phyloP scores from a whole-genome alignment of 2,329 filamentous ascomycete species.

The Aureobasidium mangrovei region DNA sequence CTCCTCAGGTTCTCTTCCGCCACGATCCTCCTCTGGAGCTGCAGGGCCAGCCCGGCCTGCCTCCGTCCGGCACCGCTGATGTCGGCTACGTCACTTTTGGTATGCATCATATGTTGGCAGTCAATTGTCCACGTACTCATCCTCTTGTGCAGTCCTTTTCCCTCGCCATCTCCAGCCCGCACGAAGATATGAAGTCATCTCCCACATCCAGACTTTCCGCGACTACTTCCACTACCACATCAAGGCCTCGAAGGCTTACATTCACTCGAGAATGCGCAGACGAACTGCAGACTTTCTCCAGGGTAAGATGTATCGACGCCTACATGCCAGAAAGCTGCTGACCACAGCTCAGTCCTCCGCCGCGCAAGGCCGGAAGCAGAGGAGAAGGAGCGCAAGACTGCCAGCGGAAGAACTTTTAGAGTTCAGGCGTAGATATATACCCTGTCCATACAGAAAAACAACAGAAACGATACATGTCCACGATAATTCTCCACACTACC shows the following conservation, averaged over 20 bases:
- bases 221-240: slow-evolving; percentile 99
- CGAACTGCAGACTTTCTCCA: slow-evolving; percentile 97
- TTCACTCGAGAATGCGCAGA: slow-evolving; percentile 96
- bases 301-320: slow-evolving; percentile 46
- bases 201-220: slow-evolving; percentile 98
- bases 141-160: slow-evolving; percentile 63
- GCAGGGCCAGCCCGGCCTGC: slow-evolving; percentile 75
- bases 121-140: slow-evolving; percentile 15
- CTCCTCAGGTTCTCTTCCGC: slow-evolving; percentile 91
- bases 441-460: slow-evolving; percentile 5
- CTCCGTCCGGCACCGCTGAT: slow-evolving; percentile 66
- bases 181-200: slow-evolving; percentile 89
- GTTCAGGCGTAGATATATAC: slow-evolving; percentile 39
- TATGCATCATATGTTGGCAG: slow-evolving; percentile 36
- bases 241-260: slow-evolving; percentile 98
- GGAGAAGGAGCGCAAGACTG: slow-evolving; percentile 96
- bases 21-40: slow-evolving; percentile 91
- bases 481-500: background rate
- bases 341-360: slow-evolving; percentile 64
- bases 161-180: slow-evolving; percentile 87
- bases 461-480: background rate
- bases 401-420: slow-evolving; percentile 86
- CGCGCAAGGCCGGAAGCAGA: slow-evolving; percentile 90
- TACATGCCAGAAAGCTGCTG: background rate
- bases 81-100: slow-evolving; percentile 98